Evolutionary conservation across 208 protist genomes (phyloP), one percentile per base, ranked within the genome.

Genomic region (Strigomonas galati): DNA sequence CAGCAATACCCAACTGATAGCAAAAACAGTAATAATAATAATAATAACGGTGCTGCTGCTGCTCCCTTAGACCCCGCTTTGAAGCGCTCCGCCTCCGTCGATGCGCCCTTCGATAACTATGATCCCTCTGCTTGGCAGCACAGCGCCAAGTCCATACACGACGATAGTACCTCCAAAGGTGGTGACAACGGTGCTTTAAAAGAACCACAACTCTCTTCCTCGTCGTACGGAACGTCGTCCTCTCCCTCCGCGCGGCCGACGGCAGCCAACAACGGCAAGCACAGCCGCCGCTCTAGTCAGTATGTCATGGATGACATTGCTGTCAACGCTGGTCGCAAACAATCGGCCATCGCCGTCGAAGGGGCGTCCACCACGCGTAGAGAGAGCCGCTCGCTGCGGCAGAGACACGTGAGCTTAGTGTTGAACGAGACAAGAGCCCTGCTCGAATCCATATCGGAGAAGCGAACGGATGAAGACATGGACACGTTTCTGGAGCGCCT

Each of bases 11-110:
- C 19, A 51, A 6, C 6, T n/a, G n/a, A 21, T 51, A 21, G 44
- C 62, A 81, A 74, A 51, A 71, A 24, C 54, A 61, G 14, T 51
- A 69, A 27, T 59, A 79, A 35, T 53, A 70, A 28, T 53, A 28
- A 58, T 35, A 75, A 46, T 40, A 71, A 31, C 69, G 65, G 3
- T 49, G 46, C 2, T 21, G 49, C 27, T 26, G 7, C 15, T n/a
- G 43, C 31, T 53, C 69, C n/a, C n/a, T n/a, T n/a, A n/a, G n/a
- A n/a, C n/a, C n/a, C n/a, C n/a, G n/a, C n/a, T n/a, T n/a, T n/a
- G n/a, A n/a, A 31, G 65, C 44, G 24, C 59, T 70, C 70, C 24
- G 19, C 48, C 24, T 17, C 66, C 4, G 62, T 71, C 0, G 65
- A 76, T 40, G 35, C 35, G 7, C 35, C 35, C 10, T 40, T 40